Percentiles rank a stretch among this genome's conserved stretches.
These are phyloP conservation scores for Blastobotrys mokoenaii DNA, from an alignment of 805 yeast genomes.

Conservation along the genomic window DNA sequence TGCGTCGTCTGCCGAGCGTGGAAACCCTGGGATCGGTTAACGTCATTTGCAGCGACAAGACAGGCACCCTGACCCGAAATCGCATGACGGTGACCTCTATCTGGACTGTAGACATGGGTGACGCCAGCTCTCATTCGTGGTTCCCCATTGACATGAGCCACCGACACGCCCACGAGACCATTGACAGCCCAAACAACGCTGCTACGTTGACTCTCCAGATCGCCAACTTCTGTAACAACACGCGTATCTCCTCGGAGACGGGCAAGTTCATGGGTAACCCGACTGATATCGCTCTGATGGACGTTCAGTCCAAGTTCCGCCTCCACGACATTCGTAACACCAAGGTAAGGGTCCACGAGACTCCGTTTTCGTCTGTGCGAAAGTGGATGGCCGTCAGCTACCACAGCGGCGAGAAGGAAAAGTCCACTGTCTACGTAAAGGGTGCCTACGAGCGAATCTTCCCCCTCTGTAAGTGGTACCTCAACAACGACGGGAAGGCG, in stretches of 20 bases:
- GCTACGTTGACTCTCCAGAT: conserved; percentile 18
- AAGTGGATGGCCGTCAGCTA: conserved; percentile 85
- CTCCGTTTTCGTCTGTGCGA: conserved; percentile 76
- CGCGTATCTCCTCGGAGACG: conserved; percentile 35
- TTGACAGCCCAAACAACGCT: conserved; percentile 14
- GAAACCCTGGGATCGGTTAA: conserved; percentile 93
- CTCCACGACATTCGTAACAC: conserved; percentile 59
- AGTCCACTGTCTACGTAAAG: conserved; percentile 56
- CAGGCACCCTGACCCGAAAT: conserved; percentile 84
- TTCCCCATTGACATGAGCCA: conserved; percentile 7
- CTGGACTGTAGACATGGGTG: conserved; percentile 58
- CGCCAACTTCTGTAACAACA: conserved; percentile 30
- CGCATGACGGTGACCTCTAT: conserved; percentile 82
- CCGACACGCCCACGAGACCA: conserved; percentile 3
- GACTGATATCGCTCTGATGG: conserved; percentile 86
- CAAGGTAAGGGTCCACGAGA: conserved; percentile 54
- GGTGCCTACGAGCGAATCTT: conserved; percentile 84
- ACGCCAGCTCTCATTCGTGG: conserved; percentile 9
- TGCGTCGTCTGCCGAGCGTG: conserved; percentile 87
- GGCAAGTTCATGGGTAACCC: conserved; percentile 86
- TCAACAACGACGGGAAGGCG: conserved; percentile 49
- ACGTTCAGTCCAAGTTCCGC: conserved; percentile 61
- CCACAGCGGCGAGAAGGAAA: conserved; percentile 45
- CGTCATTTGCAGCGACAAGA: conserved; percentile 87
- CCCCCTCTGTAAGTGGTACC: conserved; percentile 49